phyloP scores from a whole-genome alignment of 1,139 yeast genomes.

The Pichia kudriavzevii region DNA sequence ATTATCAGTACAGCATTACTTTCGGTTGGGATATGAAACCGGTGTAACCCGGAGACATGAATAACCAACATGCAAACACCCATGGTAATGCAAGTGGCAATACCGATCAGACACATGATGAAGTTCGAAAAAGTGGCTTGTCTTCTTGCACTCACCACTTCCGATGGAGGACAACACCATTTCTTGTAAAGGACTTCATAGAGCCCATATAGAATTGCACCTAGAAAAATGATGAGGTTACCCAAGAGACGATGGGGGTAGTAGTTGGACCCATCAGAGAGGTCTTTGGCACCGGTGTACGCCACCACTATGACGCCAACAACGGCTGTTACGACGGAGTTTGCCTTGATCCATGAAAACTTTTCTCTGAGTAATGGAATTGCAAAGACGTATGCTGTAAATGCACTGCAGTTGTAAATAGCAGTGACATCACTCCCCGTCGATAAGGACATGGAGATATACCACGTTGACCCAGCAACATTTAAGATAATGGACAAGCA shows the following conservation, averaged over 20 bases:
- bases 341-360: conserved; percentile 56
- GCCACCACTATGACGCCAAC: conserved; percentile 76
- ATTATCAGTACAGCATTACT: conserved; percentile 39
- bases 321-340: conserved; percentile 65
- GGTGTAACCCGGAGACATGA: conserved; percentile 50
- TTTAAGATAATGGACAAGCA: conserved; percentile 54
- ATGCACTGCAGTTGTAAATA: conserved; percentile 83
- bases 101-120: conserved; percentile 51
- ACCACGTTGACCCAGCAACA: conserved; percentile 81
- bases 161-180: conserved; percentile 64
- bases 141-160: conserved; percentile 44
- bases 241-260: conserved; percentile 66
- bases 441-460: conserved; percentile 71
- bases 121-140: conserved; percentile 54
- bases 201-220: conserved; percentile 79
- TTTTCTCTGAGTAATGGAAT: conserved; percentile 63
- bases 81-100: conserved; percentile 45
- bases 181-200: conserved; percentile 81
- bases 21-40: conserved; percentile 47
- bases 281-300: conserved; percentile 45
- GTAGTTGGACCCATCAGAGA: conserved; percentile 13
- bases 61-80: conserved; percentile 43
- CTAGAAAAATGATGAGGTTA: conserved; percentile 60
- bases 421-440: conserved; percentile 86
- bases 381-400: conserved; percentile 80